Evolutionary conservation across 495 filamentous ascomycete species (phyloP).

Genomic region (Aspergillus baeticus): DNA sequence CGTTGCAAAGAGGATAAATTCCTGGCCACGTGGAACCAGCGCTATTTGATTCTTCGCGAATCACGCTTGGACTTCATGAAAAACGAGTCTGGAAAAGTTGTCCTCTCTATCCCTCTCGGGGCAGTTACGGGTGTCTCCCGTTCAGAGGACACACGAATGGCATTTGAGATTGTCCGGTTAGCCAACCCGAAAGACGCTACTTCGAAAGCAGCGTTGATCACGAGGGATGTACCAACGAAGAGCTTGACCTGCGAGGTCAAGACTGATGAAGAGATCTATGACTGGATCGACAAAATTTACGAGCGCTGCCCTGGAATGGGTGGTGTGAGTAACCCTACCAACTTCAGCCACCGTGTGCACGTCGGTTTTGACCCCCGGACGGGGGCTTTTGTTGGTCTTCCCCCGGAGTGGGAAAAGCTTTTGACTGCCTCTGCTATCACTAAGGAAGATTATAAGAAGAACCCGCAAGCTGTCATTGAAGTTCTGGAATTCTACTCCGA

Average conservation of each 20-base stretch:
- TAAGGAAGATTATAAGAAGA: conserved; percentile 95
- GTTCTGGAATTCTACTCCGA: conserved; percentile 97
- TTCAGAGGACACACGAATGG: conserved; percentile 81
- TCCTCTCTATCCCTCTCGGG: conserved; percentile 73
- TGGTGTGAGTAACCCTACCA: conserved; percentile 95
- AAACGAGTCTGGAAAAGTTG: conserved; percentile 77
- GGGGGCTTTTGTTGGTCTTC: conserved; percentile 89
- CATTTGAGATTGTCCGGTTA: conserved; percentile 84
- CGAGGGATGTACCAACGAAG: conserved; percentile 73
- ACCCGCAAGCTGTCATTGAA: conserved; percentile 97
- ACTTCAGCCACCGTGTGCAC: conserved; percentile 94
- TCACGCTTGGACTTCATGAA: conserved; percentile 90
- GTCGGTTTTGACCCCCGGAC: conserved; percentile 95
- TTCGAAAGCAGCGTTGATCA: conserved; percentile 57
- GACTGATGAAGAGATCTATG: conserved; percentile 91
- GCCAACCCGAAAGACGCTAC: conserved; percentile 61
- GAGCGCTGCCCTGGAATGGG: conserved; percentile 95
- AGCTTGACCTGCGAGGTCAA: conserved; percentile 87
- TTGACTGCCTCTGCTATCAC: conserved; percentile 94
- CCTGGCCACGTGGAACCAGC: conserved; percentile 87
- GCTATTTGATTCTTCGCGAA: conserved; percentile 84
- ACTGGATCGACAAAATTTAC: conserved; percentile 98
- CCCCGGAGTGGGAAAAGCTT: conserved; percentile 93
- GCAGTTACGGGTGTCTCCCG: conserved; percentile 83
- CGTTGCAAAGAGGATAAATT: conserved; percentile 82